Conservation (phyloP, 1,284 basidiomycete species). For the Kalmanozyma brasiliensis region DNA sequence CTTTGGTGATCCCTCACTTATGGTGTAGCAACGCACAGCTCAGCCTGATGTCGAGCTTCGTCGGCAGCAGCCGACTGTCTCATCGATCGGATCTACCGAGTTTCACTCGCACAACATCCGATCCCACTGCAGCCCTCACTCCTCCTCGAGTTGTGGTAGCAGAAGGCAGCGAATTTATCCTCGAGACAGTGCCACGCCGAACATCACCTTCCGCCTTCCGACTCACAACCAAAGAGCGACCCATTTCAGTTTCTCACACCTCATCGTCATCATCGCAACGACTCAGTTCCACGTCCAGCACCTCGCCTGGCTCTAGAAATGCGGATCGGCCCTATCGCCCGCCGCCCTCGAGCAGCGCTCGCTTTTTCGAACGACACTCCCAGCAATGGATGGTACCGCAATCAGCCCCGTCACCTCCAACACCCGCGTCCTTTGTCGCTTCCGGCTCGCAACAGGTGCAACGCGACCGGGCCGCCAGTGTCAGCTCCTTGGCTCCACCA, state of each 20-base stretch:
- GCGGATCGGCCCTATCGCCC: constrained; percentile 38
- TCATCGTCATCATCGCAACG: constrained; percentile 10
- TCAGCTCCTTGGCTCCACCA: constrained; percentile 21
- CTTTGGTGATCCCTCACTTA: neutral
- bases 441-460: constrained; percentile 1
- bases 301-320: constrained; percentile 20
- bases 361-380: constrained; percentile 37
- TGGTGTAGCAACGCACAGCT: neutral
- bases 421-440: neutral
- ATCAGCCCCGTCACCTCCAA: constrained; percentile 2
- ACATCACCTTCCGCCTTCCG: constrained; percentile 2
- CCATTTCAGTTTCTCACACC: constrained; percentile 9
- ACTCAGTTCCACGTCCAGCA: constrained; percentile 15
- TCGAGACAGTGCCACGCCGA: constrained; percentile 26
- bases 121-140: neutral
- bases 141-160: constrained; percentile 22
- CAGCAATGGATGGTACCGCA: constrained; percentile 31
- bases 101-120: constrained; percentile 11
- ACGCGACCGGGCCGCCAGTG: constrained; percentile 13
- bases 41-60: constrained; percentile 10
- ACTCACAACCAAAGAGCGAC: constrained; percentile 5
- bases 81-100: neutral
- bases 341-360: constrained; percentile 42
- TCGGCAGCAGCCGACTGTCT: constrained; percentile 12
- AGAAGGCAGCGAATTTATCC: constrained; percentile 37